Base-by-base conservation (phyloP, 768 basidiomycete species). In the Panaeolus papilionaceus region DNA sequence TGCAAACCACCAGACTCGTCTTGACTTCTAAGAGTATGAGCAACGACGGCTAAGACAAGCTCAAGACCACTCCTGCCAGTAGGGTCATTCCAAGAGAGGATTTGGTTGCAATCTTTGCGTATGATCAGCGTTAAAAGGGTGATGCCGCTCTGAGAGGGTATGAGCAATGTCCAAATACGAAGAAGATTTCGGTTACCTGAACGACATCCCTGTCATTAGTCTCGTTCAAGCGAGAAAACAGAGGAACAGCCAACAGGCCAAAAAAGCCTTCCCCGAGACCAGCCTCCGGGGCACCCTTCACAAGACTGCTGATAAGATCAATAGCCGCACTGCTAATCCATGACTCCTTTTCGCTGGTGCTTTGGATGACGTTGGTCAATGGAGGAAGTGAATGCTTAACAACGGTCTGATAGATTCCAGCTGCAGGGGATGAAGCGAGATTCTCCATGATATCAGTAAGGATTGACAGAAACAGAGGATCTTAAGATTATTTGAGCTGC, bases 1-100 rank as follows among this genome's bases (percentile, higher is more conserved):
- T 93, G 92, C 23, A 99, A 86, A 10, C 96, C 97, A 45, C 93
- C 95, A 0, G 96, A 92, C 77, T 99, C 98, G 69, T 95, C 93
- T 69, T 93, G 88, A 68, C 83, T 87, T 66, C 89, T 86, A 33
- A 99, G 82, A 54, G 93, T 86, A 69, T 87, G 89, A 33, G 92
- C 94, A 40, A 98, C 88, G 47, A 98, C 81, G 12, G 84, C 83
- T 58, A 98, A 83, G 16, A 93, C 85, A 67, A 89, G 84, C 40
- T 91, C 88, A 10, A 98, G 85, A 14, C 97, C 97, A 33, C 86
- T 86, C 69, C 89, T 86, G 23, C 92, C 91, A 51, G 83, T 82
- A 0, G 80, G 70, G 70, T 92, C 90, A 33, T 78, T 83, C 94
- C 95, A 98, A 0, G 86, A 80, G 5, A 97, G 76, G 8, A 99